These are phyloP conservation scores for Lantana camara DNA, from an alignment of 257 asterid genomes.

Conservation along the genomic window DNA sequence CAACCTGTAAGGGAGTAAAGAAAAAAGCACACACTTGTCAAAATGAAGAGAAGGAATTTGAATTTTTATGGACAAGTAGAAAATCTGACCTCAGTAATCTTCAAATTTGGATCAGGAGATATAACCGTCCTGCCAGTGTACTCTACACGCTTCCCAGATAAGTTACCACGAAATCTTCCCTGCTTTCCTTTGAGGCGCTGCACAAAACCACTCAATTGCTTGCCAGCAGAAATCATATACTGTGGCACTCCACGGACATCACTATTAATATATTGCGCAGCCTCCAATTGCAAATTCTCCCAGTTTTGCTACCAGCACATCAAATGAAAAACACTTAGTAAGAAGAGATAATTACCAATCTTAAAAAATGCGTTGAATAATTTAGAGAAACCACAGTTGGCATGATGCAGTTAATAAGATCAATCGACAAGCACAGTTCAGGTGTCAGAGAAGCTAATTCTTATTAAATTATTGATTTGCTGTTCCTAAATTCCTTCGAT, in stretches of 20 bases:
- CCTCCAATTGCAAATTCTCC: conserved; percentile 73
- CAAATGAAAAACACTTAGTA: conserved; percentile 13
- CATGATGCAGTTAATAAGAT: conserved; percentile 8
- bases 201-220: conserved; percentile 81
- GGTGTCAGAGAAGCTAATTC: too few species aligned
- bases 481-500: neutral
- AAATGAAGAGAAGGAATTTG: conserved; percentile 9
- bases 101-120: conserved; percentile 94
- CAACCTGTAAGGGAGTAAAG: conserved; percentile 61
- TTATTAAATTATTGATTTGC: neutral
- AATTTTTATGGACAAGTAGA: conserved; percentile 16
- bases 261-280: conserved; percentile 86
- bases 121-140: conserved; percentile 95
- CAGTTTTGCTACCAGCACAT: conserved; percentile 58
- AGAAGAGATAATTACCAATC: conserved; percentile 9
- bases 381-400: conserved; percentile 4
- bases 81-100: conserved; percentile 72
- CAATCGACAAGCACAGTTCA: neutral
- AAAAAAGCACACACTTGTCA: conserved; percentile 12
- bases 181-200: conserved; percentile 97
- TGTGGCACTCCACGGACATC: conserved; percentile 66
- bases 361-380: conserved; percentile 17
- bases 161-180: conserved; percentile 91
- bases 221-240: conserved; percentile 29
- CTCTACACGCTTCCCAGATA: conserved; percentile 97